Evolutionary conservation across 345 rosid species (phyloP), one percentile per base, ranked within the genome.

Genomic region (Melastoma malabathricum): DNA sequence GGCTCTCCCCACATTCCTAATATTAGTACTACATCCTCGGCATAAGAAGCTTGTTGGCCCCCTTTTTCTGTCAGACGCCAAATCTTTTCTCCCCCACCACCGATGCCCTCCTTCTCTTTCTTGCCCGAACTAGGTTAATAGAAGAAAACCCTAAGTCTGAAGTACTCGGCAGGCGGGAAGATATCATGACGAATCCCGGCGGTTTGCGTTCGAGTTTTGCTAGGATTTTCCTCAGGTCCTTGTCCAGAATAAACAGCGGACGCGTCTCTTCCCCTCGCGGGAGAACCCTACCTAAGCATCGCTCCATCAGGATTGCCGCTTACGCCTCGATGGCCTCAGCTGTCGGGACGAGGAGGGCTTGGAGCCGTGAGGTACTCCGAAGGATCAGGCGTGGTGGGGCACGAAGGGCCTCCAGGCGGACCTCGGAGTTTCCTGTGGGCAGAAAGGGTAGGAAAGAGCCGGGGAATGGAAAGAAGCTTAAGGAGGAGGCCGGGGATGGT

Each of bases 311-410:
- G 62, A 53, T 50, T 43, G 81, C 88, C 3, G 84, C 84, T 14
- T 64, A 80, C 20, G 64, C 66, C 51, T 80, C 86, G 50, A 61
- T 80, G 69, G 86, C 76, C 46, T 46, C 41, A 15, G 74, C 81
- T 6, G 77, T 62, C 18, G 72, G 86, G 53, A 56, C 64, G 6
- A 66, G 62, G 57, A 69, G 77, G 61, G 72, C 64, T 15, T 80
- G 83, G 86, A 77, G 68, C 63, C 62, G 77, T 34, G 78, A 76
- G 16, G 15, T 65, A 47, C 64, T 77, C 46, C 60, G 48, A 59
- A 70, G 53, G 64, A 63, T 64, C 59, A 66, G 56, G 13, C 45
- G 51, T 47, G 62, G 49, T 10, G 34, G 50, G 10, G 22, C 3
- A 43, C 22, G 31, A 12, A 44, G 27, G 10, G 16, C 9, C 41